Conservation (phyloP, 129 eudicot genomes). For the Centella asiatica region DNA sequence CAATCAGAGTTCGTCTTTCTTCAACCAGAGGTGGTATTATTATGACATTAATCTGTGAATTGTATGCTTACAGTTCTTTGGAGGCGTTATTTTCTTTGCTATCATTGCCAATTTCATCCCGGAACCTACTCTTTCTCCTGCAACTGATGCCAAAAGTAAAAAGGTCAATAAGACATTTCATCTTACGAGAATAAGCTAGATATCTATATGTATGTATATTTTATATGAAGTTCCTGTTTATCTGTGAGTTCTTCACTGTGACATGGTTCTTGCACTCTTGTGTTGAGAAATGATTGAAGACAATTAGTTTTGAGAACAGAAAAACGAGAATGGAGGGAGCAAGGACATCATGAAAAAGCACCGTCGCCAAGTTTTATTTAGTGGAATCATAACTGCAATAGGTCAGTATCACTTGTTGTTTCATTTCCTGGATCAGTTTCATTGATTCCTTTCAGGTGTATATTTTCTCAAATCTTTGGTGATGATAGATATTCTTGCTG, state of each 20-base stretch:
- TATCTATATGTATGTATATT: too few species aligned
- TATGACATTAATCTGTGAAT: conserved; percentile 7
- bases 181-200: neutral
- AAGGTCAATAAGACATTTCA: conserved; percentile 39
- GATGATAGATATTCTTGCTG: neutral
- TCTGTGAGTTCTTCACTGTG: neutral
- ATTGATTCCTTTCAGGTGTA: neutral
- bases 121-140: conserved; percentile 83
- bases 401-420: conserved; percentile 37
- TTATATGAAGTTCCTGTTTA: too few species aligned
- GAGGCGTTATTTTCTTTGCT: conserved; percentile 95
- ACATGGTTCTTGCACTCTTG: neutral
- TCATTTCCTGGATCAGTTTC: neutral
- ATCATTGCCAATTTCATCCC: conserved; percentile 82
- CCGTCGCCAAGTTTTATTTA: conserved; percentile 92
- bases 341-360: conserved; percentile 90
- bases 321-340: conserved; percentile 51
- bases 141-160: conserved; percentile 48
- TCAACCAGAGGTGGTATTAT: neutral
- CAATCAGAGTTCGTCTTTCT: conserved; percentile 7
- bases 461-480: too few species aligned
- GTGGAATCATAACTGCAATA: conserved; percentile 94
- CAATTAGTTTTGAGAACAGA: conserved; percentile 37
- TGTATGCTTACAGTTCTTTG: conserved; percentile 63
- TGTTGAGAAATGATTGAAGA: conserved; percentile 8